Percentiles rank a stretch among this genome's conserved stretches.
phyloP scores from a whole-genome alignment of 257 asterid genomes.

The Coffea eugenioides region DNA sequence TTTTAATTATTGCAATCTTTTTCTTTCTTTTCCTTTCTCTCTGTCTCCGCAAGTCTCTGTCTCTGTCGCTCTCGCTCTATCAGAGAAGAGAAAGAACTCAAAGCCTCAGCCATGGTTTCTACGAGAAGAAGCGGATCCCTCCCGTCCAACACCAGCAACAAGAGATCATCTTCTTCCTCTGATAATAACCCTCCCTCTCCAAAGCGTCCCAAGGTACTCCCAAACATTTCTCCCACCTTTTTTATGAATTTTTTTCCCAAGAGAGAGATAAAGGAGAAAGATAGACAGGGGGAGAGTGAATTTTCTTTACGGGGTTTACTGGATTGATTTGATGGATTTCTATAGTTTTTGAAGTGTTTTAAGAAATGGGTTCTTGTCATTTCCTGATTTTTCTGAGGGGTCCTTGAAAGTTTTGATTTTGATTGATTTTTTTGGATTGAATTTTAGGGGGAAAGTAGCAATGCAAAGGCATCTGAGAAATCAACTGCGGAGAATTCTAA shows the following conservation, averaged over 20 bases:
- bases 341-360: slow-evolving; percentile 25
- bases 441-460: slow-evolving; percentile 45
- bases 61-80: slow-evolving; percentile 14
- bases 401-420: background rate
- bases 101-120: slow-evolving; percentile 58
- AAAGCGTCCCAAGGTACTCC: slow-evolving; percentile 69
- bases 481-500: slow-evolving; percentile 54
- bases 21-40: background rate
- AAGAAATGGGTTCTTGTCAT: slow-evolving; percentile 17
- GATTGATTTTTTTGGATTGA: slow-evolving; percentile 17
- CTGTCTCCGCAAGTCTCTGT: slow-evolving; percentile 11
- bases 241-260: background rate
- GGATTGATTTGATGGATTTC: background rate
- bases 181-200: slow-evolving; percentile 68
- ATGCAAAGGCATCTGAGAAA: slow-evolving; percentile 41
- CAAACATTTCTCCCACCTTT: background rate
- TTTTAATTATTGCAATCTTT: background rate
- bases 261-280: background rate
- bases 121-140: slow-evolving; percentile 97
- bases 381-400: slow-evolving; percentile 15
- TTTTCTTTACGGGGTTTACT: background rate
- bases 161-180: slow-evolving; percentile 72
- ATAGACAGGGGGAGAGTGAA: background rate
- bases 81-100: slow-evolving; percentile 2
- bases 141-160: slow-evolving; percentile 51